Evolutionary conservation across 306 rosid genomes (phyloP).

Genomic region (Sindora glabra): DNA sequence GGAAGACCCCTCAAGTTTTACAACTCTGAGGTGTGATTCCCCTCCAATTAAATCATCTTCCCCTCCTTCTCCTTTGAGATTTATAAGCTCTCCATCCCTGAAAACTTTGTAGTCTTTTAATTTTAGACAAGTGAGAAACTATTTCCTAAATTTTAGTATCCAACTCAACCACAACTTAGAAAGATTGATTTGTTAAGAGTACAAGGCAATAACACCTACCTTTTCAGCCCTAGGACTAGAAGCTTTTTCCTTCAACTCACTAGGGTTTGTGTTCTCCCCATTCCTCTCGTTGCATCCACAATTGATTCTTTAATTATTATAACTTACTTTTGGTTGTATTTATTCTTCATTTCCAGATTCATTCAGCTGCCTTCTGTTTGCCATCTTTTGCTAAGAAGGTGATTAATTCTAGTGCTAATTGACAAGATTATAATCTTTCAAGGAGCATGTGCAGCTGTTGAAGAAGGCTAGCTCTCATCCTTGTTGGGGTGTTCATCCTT

Average conservation of each 20-base stretch:
- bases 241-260: too few species aligned
- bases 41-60: not conserved
- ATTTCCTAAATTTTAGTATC: too few species aligned
- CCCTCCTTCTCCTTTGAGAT: not conserved
- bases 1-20: slow-evolving; percentile 73
- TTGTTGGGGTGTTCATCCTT: slow-evolving; percentile 17
- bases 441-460: slow-evolving; percentile 2
- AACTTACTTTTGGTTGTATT: not conserved
- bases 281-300: not conserved
- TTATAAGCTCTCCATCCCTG: not conserved
- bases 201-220: too few species aligned
- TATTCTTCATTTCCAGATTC: slow-evolving; percentile 47
- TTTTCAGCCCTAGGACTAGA: too few species aligned
- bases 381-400: slow-evolving; percentile 91
- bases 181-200: too few species aligned
- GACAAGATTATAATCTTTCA: slow-evolving; percentile 20
- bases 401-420: slow-evolving; percentile 49
- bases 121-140: too few species aligned
- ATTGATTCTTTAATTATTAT: not conserved
- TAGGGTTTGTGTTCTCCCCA: not conserved
- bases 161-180: too few species aligned
- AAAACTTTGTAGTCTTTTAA: too few species aligned
- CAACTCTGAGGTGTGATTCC: slow-evolving; percentile 71
- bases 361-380: slow-evolving; percentile 89
- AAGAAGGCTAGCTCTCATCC: slow-evolving; percentile 3